Conservation (phyloP, 2,329 filamentous ascomycete species). For the Tympanopsis confertula region DNA sequence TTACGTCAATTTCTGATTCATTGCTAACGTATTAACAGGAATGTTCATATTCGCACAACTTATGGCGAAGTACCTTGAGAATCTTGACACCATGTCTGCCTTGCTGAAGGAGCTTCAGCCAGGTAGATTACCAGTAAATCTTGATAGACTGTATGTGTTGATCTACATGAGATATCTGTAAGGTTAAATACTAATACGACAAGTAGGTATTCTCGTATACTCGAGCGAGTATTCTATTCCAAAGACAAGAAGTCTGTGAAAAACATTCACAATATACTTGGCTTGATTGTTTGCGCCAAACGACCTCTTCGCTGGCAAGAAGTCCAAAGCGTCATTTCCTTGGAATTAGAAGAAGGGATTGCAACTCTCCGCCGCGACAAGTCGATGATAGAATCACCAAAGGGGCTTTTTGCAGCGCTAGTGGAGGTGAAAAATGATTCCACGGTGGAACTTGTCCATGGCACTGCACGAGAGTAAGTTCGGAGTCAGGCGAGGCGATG, state of each 20-base stretch:
- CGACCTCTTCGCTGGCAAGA: conserved; percentile 21
- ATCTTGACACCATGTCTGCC: conserved; percentile 7
- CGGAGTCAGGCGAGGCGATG: no score
- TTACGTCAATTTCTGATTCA: neutral
- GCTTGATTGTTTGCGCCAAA: conserved; percentile 19
- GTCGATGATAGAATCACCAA: conserved; percentile 10
- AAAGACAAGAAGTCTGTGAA: conserved; percentile 3
- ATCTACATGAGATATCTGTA: neutral
- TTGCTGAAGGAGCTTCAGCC: conserved; percentile 9
- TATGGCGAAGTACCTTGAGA: conserved; percentile 11
- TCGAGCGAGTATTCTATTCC: conserved; percentile 8
- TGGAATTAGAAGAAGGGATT: conserved; percentile 11
- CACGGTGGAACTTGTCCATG: conserved; percentile 17
- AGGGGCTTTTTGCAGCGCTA: conserved; percentile 19
- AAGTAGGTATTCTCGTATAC: conserved; percentile 13
- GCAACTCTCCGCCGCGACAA: conserved; percentile 14
- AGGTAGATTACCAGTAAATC: conserved; percentile 7
- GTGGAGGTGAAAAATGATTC: conserved; percentile 12
- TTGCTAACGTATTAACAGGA: conserved; percentile 6
- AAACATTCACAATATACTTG: conserved; percentile 12
- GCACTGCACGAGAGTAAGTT: conserved; percentile 16
- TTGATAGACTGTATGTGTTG: conserved; percentile 10
- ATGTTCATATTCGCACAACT: conserved; percentile 18
- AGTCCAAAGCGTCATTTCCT: conserved; percentile 17
- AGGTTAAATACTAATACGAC: neutral